Conservation (phyloP, 805 yeast genomes). For the Candida rishiriensis region DNA sequence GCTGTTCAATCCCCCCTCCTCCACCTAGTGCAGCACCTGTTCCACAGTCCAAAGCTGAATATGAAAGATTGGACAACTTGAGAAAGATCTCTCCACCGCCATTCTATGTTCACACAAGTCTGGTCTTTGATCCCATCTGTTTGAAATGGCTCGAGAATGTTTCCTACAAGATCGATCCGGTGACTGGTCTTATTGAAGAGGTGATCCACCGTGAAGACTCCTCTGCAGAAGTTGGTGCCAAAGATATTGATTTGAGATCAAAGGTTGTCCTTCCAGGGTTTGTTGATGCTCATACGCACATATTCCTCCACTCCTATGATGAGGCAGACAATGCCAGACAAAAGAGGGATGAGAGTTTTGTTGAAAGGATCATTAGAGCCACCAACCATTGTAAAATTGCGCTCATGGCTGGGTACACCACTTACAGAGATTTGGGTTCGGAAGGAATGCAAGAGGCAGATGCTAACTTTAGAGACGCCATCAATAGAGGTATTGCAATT, state of each 20-base stretch:
- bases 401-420: slow-evolving; percentile 24
- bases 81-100: slow-evolving; percentile 11
- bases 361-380: slow-evolving; percentile 24
- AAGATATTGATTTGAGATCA: slow-evolving; percentile 23
- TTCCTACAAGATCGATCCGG: slow-evolving; percentile 18
- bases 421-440: slow-evolving; percentile 28
- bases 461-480: slow-evolving; percentile 25
- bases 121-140: slow-evolving; percentile 17
- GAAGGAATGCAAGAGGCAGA: slow-evolving; percentile 28
- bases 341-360: slow-evolving; percentile 25
- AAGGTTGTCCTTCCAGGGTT: slow-evolving; percentile 24
- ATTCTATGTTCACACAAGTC: slow-evolving; percentile 19
- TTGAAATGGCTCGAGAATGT: slow-evolving; percentile 12
- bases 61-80: slow-evolving; percentile 12
- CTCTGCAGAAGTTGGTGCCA: slow-evolving; percentile 1
- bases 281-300: slow-evolving; percentile 29
- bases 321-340: slow-evolving; percentile 24
- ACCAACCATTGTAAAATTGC: slow-evolving; percentile 24
- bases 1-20: slow-evolving; percentile 13
- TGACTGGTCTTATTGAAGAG: slow-evolving; percentile 16
- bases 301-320: slow-evolving; percentile 26
- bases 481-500: slow-evolving; percentile 22
- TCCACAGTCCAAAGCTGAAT: slow-evolving; percentile 19
- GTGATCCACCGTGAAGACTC: slow-evolving; percentile 6
- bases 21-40: slow-evolving; percentile 13